A percentile compares a stretch with the other conserved stretches of the same genome.
Evolutionary conservation across 257 asterid genomes (phyloP).

Genomic region (Solanum bukasovii): DNA sequence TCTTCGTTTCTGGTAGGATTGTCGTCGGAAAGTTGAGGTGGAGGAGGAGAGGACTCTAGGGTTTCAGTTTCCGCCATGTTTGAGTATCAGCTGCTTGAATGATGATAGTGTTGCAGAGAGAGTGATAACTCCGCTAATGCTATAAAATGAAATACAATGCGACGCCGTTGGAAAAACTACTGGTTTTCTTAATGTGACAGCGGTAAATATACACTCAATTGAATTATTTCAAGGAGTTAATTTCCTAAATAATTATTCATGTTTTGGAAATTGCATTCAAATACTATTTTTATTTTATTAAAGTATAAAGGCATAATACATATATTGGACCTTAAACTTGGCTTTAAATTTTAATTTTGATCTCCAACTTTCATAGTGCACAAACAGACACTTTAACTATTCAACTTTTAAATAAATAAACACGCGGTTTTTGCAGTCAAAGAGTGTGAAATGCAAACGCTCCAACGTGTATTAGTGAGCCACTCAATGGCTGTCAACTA

Average conservation of each 20-base stretch:
- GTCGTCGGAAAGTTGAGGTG: slow-evolving; percentile 14
- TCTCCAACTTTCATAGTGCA: too few species aligned
- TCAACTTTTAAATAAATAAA: too few species aligned
- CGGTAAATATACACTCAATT: not conserved
- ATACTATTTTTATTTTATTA: too few species aligned
- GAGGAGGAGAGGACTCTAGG: slow-evolving; percentile 15
- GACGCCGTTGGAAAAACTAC: not conserved
- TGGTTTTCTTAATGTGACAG: not conserved
- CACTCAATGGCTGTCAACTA: too few species aligned
- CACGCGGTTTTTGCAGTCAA: too few species aligned
- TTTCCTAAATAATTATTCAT: not conserved
- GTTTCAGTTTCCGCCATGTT: slow-evolving; percentile 61
- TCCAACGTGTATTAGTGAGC: too few species aligned
- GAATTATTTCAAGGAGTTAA: not conserved
- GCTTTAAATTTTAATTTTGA: too few species aligned
- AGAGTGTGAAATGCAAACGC: too few species aligned
- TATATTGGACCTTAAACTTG: too few species aligned
- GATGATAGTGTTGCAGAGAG: not conserved
- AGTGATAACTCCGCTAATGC: not conserved
- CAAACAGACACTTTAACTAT: too few species aligned
- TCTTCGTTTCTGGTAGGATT: slow-evolving; percentile 14
- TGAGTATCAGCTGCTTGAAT: not conserved
- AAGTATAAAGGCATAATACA: too few species aligned
- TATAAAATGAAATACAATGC: not conserved
- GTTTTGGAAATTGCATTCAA: not conserved